Evolutionary conservation across 768 basidiomycete genomes (phyloP).

Genomic region (Tulasnella sp.): DNA sequence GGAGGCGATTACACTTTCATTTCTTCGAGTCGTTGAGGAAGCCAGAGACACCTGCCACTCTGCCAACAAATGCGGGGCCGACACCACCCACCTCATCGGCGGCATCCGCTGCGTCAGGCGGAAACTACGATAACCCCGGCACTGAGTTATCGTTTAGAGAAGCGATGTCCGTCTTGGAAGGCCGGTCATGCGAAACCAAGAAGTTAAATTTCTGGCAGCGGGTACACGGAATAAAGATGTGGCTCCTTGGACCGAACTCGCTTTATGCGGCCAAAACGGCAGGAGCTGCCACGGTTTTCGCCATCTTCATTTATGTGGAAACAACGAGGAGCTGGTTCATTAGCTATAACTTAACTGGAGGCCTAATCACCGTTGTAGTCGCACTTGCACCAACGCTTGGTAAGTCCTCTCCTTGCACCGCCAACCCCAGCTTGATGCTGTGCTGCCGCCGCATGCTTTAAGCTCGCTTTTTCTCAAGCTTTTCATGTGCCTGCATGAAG

Average conservation of each 20-base stretch:
- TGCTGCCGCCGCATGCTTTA: neutral
- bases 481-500: constrained; percentile 12
- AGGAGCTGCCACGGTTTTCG: constrained; percentile 40
- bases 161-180: constrained; percentile 42
- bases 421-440: neutral
- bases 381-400: constrained; percentile 42
- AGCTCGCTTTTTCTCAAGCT: constrained; percentile 1
- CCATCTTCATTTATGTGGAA: constrained; percentile 41
- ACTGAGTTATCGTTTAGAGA: constrained; percentile 39
- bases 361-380: constrained; percentile 43
- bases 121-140: constrained; percentile 9
- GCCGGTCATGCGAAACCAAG: constrained; percentile 35
- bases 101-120: constrained; percentile 11
- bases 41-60: constrained; percentile 16
- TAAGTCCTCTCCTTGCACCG: constrained; percentile 24
- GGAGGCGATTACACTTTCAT: constrained; percentile 40
- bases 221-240: constrained; percentile 35
- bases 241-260: constrained; percentile 35
- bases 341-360: constrained; percentile 40
- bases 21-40: constrained; percentile 40
- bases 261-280: constrained; percentile 42
- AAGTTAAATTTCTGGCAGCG: constrained; percentile 35
- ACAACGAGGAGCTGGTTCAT: constrained; percentile 41
- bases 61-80: constrained; percentile 12
- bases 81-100: neutral